Conservation (phyloP, 2,329 filamentous ascomycete genomes). For the Xylariaceae sp. region DNA sequence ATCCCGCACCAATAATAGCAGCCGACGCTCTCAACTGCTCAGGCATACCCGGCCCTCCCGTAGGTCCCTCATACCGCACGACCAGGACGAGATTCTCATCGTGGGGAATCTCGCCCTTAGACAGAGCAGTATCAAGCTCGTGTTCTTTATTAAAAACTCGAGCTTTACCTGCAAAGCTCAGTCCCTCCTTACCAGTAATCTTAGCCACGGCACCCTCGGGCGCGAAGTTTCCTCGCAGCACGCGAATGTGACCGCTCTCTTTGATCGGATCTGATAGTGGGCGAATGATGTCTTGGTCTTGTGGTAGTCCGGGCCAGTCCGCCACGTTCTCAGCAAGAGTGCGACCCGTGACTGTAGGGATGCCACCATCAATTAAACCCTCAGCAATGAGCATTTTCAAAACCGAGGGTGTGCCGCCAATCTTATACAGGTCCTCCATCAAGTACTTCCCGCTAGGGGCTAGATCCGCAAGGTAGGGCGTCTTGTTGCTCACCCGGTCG, state of each 20-base stretch:
- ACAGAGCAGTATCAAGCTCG: slow-evolving; percentile 76
- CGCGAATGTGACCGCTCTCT: slow-evolving; percentile 82
- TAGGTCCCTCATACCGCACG: slow-evolving; percentile 92
- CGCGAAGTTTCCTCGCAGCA: slow-evolving; percentile 85
- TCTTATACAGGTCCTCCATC: slow-evolving; percentile 79
- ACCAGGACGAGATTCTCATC: slow-evolving; percentile 86
- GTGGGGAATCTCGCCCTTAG: slow-evolving; percentile 67
- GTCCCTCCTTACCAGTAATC: slow-evolving; percentile 94
- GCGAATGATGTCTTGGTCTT: slow-evolving; percentile 79
- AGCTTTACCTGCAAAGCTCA: slow-evolving; percentile 79
- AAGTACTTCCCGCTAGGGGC: slow-evolving; percentile 83
- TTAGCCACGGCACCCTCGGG: slow-evolving; percentile 92
- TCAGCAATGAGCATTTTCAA: slow-evolving; percentile 76
- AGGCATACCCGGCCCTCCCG: slow-evolving; percentile 94
- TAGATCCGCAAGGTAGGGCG: slow-evolving; percentile 85
- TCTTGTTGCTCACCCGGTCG: slow-evolving; percentile 79
- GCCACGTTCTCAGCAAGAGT: slow-evolving; percentile 76
- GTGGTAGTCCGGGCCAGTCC: slow-evolving; percentile 65
- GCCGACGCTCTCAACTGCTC: slow-evolving; percentile 89
- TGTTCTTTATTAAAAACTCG: slow-evolving; percentile 87
- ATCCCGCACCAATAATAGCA: slow-evolving; percentile 88
- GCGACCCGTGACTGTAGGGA: slow-evolving; percentile 76
- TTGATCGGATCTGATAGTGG: slow-evolving; percentile 78
- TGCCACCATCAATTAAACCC: slow-evolving; percentile 71
- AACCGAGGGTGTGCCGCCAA: slow-evolving; percentile 76